phyloP scores from a whole-genome alignment of 495 filamentous ascomycete genomes.

The Lepraria neglecta region DNA sequence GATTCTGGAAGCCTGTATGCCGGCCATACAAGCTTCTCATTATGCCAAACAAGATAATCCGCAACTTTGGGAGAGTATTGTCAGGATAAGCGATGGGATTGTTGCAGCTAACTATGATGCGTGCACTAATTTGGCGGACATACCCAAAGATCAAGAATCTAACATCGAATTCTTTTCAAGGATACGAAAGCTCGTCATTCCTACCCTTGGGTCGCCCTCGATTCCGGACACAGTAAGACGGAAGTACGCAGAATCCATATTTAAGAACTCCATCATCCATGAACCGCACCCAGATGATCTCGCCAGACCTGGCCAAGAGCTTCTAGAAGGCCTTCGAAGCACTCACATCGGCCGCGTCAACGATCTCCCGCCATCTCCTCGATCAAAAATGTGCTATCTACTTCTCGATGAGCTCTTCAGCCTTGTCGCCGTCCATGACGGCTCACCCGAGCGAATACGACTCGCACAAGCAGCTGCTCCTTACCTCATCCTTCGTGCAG shows the following conservation, averaged over 20 bases:
- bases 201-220: constrained; percentile 56
- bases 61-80: constrained; percentile 53
- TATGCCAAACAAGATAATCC: constrained; percentile 42
- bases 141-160: constrained; percentile 61
- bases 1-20: constrained; percentile 61
- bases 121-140: constrained; percentile 38
- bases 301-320: constrained; percentile 44
- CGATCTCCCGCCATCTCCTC: constrained; percentile 55
- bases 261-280: constrained; percentile 78
- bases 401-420: constrained; percentile 76
- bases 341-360: constrained; percentile 64
- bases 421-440: constrained; percentile 49
- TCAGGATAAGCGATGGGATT: constrained; percentile 54
- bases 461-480: constrained; percentile 75
- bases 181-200: constrained; percentile 65
- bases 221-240: constrained; percentile 62
- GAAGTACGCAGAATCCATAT: constrained; percentile 70
- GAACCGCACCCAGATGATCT: constrained; percentile 58
- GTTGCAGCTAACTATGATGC: constrained; percentile 48
- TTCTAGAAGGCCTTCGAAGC: constrained; percentile 58
- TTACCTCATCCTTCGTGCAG: constrained; percentile 75
- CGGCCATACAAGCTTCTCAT: constrained; percentile 52
- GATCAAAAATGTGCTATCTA: constrained; percentile 68
- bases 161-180: constrained; percentile 69
- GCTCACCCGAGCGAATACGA: constrained; percentile 34